These are phyloP conservation scores for Gnomoniopsis smithogilvyi DNA, from an alignment of 2,329 filamentous ascomycete species.

Conservation along the genomic window DNA sequence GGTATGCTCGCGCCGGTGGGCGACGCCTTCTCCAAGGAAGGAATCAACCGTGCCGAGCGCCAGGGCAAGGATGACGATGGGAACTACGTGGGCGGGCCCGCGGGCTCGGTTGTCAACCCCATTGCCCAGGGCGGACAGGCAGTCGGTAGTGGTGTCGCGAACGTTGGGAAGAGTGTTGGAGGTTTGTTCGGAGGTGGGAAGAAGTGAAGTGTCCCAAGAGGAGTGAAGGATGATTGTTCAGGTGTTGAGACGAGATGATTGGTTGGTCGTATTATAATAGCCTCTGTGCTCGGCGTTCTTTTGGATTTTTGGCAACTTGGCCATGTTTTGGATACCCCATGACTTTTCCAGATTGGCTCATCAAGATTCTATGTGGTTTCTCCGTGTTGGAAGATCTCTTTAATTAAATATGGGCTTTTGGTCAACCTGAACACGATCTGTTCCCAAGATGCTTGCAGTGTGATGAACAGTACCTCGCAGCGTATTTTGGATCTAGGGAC, in stretches of 20 bases:
- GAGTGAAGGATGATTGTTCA: neutral
- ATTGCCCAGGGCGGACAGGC: constrained; percentile 26
- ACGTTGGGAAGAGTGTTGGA: constrained; percentile 31
- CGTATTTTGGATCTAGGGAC: too few species aligned
- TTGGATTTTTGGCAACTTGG: neutral
- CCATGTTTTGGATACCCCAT: constrained; percentile 11
- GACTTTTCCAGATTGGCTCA: neutral
- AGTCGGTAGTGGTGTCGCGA: constrained; percentile 25
- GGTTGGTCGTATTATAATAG: neutral
- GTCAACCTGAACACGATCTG: too few species aligned
- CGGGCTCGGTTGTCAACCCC: constrained; percentile 23
- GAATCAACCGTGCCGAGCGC: constrained; percentile 62
- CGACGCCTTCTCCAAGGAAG: constrained; percentile 60
- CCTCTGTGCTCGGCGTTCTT: neutral
- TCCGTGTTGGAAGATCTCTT: too few species aligned
- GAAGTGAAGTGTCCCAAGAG: neutral
- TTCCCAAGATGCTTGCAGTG: too few species aligned
- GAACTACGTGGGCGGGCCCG: constrained; percentile 34
- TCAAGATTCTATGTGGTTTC: neutral
- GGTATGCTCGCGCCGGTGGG: constrained; percentile 64
- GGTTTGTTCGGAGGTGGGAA: constrained; percentile 32
- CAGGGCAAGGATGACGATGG: constrained; percentile 61
- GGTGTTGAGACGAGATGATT: neutral
- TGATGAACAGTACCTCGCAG: too few species aligned
- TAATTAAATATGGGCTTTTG: too few species aligned